Percentiles rank a stretch among this genome's conserved stretches.
These are phyloP conservation scores for Barnettozyma hawaiiensis DNA, from an alignment of 1,139 yeast species.

Conservation along the genomic window DNA sequence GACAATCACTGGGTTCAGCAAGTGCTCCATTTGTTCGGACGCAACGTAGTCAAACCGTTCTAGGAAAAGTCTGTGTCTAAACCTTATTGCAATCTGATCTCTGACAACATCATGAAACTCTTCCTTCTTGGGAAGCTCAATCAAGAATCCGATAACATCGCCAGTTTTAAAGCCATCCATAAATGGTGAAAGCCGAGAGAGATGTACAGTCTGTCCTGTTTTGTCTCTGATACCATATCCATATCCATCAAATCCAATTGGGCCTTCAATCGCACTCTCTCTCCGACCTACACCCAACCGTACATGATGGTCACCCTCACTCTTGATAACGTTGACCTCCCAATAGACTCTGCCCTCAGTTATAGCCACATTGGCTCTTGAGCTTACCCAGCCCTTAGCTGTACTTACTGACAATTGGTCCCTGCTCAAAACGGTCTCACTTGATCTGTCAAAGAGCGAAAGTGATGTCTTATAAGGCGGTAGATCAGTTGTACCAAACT, in stretches of 20 bases:
- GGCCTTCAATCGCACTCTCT: slow-evolving; percentile 90
- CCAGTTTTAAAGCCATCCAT: slow-evolving; percentile 61
- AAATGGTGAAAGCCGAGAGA: slow-evolving; percentile 59
- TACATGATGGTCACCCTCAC: slow-evolving; percentile 51
- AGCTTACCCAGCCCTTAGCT: slow-evolving; percentile 74
- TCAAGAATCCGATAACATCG: slow-evolving; percentile 75
- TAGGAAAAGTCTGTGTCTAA: slow-evolving; percentile 69
- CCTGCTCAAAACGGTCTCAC: slow-evolving; percentile 46
- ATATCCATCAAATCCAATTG: slow-evolving; percentile 92
- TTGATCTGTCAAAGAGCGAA: slow-evolving; percentile 68
- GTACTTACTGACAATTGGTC: slow-evolving; percentile 46
- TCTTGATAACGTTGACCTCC: slow-evolving; percentile 57
- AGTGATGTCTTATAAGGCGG: slow-evolving; percentile 62
- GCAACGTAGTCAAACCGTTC: slow-evolving; percentile 84
- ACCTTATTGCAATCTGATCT: slow-evolving; percentile 85
- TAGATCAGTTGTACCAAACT: slow-evolving; percentile 71
- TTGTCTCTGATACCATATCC: slow-evolving; percentile 87
- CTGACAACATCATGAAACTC: slow-evolving; percentile 37
- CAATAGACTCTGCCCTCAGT: slow-evolving; percentile 78
- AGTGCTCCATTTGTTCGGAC: slow-evolving; percentile 63
- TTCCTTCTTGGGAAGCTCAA: slow-evolving; percentile 52
- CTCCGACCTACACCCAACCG: slow-evolving; percentile 77
- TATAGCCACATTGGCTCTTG: slow-evolving; percentile 68
- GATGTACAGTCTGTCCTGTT: slow-evolving; percentile 72
- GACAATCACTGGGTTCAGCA: slow-evolving; percentile 66